Conservation (phyloP, 164 flowering plant species). For the Pachysandra terminalis region DNA sequence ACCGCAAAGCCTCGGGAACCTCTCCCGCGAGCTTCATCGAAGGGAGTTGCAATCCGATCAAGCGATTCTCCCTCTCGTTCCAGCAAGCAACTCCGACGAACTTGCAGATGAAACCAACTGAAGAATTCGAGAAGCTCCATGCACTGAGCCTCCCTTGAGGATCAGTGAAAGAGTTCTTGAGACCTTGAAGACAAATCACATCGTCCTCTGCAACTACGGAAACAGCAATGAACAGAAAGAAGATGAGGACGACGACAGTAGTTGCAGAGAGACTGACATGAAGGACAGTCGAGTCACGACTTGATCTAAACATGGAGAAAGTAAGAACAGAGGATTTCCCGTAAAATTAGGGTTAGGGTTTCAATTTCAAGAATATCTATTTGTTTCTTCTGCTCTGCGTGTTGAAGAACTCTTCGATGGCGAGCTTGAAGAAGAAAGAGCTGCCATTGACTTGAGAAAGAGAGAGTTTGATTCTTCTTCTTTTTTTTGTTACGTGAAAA, state of each 20-base stretch:
- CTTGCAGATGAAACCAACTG: constrained; percentile 27
- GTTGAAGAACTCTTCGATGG: too few relatives aligned
- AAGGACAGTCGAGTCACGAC: not conserved
- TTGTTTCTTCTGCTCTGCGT: too few relatives aligned
- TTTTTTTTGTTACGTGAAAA: too few relatives aligned
- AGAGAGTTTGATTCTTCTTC: too few relatives aligned
- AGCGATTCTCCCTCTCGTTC: constrained; percentile 34
- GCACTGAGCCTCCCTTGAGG: constrained; percentile 19
- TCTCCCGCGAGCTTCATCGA: constrained; percentile 20
- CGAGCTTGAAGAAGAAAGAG: too few relatives aligned
- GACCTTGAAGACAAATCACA: constrained; percentile 27
- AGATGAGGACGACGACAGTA: not conserved
- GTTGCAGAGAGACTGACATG: too few relatives aligned
- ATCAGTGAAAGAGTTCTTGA: constrained; percentile 25
- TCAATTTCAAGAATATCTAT: too few relatives aligned
- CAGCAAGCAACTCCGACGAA: constrained; percentile 39
- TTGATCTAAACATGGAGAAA: not conserved
- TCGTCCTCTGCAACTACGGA: constrained; percentile 29
- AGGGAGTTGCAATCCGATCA: constrained; percentile 27
- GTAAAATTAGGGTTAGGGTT: too few relatives aligned
- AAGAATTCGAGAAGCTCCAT: constrained; percentile 31
- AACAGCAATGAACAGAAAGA: not conserved
- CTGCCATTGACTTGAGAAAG: too few relatives aligned
- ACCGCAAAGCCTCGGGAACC: constrained; percentile 26
- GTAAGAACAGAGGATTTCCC: not conserved